Evolutionary conservation across 129 eudicot species (phyloP).

Genomic region (Artemisia tridentata): DNA sequence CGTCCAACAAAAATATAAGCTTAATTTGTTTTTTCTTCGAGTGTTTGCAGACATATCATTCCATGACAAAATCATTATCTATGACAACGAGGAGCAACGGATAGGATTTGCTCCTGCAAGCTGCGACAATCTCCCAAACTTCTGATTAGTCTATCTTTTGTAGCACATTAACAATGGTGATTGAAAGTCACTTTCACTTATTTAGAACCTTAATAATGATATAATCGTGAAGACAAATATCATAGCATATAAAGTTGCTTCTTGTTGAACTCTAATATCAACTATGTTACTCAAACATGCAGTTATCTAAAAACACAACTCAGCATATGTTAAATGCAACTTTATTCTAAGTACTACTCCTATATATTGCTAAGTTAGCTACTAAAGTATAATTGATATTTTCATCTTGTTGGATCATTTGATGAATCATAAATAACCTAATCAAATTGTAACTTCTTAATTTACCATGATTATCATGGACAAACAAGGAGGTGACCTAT

Average conservation of each 20-base stretch:
- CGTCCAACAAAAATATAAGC: no score
- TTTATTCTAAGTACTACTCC: no score
- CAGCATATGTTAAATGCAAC: no score
- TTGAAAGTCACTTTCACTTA: background rate
- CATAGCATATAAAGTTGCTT: background rate
- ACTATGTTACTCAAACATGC: background rate
- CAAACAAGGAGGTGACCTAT: no score
- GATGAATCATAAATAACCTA: no score
- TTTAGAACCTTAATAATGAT: background rate
- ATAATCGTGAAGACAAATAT: background rate
- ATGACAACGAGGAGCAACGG: constrained; percentile 59
- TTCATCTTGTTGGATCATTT: no score
- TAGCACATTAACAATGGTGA: constrained; percentile 13
- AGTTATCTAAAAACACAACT: no score
- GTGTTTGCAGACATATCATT: constrained; percentile 61
- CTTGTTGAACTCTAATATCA: background rate
- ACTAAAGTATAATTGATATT: no score
- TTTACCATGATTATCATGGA: no score
- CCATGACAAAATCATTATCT: constrained; percentile 74
- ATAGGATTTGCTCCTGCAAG: constrained; percentile 68
- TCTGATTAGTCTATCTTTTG: constrained; percentile 27
- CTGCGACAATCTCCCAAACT: constrained; percentile 65
- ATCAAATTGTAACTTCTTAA: no score
- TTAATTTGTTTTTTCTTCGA: no score
- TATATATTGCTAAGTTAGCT: no score